Percentiles rank a stretch among this genome's conserved stretches.
These are phyloP conservation scores for Rhodotorula diobovata DNA, from an alignment of 768 basidiomycete species.

Conservation along the genomic window DNA sequence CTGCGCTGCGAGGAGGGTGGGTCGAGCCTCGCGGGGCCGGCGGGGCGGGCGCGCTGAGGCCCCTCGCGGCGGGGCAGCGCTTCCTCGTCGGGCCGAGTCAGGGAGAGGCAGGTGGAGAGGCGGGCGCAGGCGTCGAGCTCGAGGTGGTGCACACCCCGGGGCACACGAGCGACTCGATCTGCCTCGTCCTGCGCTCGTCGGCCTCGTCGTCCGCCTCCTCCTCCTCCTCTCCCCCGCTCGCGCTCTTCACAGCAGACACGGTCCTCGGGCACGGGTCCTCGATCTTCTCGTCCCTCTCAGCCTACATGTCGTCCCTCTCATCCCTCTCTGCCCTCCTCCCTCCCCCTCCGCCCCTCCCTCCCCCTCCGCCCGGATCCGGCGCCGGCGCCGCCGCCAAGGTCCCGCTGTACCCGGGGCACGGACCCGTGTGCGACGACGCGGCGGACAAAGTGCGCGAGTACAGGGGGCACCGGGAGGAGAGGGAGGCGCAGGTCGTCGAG, in stretches of 20 bases:
- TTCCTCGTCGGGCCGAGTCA: not conserved
- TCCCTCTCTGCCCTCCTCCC: not conserved
- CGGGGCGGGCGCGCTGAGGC: not conserved
- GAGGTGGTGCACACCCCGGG: conserved; percentile 79
- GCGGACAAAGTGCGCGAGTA: conserved; percentile 62
- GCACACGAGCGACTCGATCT: conserved; percentile 82
- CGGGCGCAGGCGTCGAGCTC: conserved; percentile 51
- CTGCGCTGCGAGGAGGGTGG: not conserved
- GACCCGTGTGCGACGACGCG: conserved; percentile 67
- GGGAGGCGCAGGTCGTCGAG: conserved; percentile 70
- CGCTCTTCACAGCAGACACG: conserved; percentile 81
- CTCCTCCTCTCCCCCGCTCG: conserved; percentile 33
- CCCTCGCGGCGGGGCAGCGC: not conserved
- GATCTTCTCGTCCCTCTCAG: conserved; percentile 74
- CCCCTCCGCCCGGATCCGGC: not conserved
- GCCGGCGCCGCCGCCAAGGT: not conserved
- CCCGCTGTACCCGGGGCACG: conserved; percentile 81
- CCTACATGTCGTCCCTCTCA: conserved; percentile 58
- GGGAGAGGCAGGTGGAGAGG: not conserved
- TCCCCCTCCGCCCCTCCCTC: too few species aligned
- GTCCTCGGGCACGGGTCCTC: conserved; percentile 86
- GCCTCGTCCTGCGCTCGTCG: conserved; percentile 58
- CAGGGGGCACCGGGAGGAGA: conserved; percentile 70
- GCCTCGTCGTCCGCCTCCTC: conserved; percentile 48
- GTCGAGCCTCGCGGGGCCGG: too few species aligned